These are phyloP conservation scores for Phoenix roebelenii DNA, from an alignment of 176 grass and related monocot species.

Conservation along the genomic window DNA sequence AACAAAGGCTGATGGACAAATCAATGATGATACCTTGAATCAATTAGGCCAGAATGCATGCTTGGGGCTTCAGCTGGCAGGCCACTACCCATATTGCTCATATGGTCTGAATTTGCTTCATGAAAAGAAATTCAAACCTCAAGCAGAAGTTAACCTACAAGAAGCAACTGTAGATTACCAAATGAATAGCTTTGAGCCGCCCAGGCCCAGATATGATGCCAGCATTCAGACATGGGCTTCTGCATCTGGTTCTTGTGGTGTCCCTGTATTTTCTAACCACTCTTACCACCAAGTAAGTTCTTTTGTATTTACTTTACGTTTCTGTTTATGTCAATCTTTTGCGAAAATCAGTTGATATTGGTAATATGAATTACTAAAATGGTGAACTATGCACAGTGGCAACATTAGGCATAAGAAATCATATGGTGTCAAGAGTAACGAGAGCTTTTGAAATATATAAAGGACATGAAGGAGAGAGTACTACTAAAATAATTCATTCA, in stretches of 20 bases:
- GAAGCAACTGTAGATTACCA: constrained; percentile 13
- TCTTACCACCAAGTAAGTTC: constrained; percentile 12
- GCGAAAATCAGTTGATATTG: no score
- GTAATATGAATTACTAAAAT: no score
- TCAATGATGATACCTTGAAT: constrained; percentile 7
- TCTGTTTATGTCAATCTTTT: no score
- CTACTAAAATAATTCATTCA: no score
- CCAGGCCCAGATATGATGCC: constrained; percentile 45
- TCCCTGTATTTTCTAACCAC: constrained; percentile 3
- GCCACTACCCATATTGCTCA: constrained; percentile 32
- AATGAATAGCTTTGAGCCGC: constrained; percentile 31
- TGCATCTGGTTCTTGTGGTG: constrained; percentile 8
- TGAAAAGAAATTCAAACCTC: constrained; percentile 36
- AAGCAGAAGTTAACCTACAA: constrained; percentile 23
- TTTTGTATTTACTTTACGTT: background rate
- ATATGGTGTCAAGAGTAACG: no score
- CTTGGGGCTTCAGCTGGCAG: constrained; percentile 32
- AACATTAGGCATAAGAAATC: no score
- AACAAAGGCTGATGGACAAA: background rate
- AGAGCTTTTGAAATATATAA: no score
- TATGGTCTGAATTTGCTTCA: constrained; percentile 28
- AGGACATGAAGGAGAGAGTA: no score
- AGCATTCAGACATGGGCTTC: constrained; percentile 66
- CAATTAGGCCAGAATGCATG: constrained; percentile 42
- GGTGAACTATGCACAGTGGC: no score